phyloP scores from a whole-genome alignment of 306 rosid species.

The Quillaja saponaria region DNA sequence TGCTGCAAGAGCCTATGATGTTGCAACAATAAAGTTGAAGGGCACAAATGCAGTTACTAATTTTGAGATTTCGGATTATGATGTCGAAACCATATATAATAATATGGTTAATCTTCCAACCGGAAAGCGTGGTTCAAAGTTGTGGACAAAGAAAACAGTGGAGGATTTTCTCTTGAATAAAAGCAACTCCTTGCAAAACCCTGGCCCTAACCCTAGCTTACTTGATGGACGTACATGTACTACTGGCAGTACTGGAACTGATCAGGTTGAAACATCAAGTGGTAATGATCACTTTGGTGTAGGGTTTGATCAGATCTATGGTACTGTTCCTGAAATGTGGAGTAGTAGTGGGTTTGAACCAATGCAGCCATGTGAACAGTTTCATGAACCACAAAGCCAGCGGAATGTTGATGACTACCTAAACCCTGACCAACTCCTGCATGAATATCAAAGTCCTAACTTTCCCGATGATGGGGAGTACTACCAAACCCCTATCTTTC shows the following conservation, averaged over 20 bases:
- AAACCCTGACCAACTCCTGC: too few species aligned
- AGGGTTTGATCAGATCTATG: too few species aligned
- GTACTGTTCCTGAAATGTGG: too few species aligned
- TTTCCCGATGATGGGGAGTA: too few species aligned
- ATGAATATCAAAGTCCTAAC: too few species aligned
- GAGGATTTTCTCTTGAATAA: slow-evolving; percentile 13
- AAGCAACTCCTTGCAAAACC: neutral
- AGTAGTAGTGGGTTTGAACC: too few species aligned
- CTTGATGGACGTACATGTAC: too few species aligned
- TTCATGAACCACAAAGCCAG: too few species aligned
- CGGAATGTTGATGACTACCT: too few species aligned
- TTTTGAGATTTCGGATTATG: slow-evolving; percentile 24
- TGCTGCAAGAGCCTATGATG: slow-evolving; percentile 43
- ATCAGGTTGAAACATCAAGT: neutral
- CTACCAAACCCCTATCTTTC: too few species aligned
- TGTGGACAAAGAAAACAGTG: neutral
- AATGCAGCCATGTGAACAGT: too few species aligned
- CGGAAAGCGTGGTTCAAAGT: slow-evolving; percentile 30
- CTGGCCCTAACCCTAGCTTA: neutral
- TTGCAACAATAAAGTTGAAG: slow-evolving; percentile 26
- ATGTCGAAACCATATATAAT: slow-evolving; percentile 18
- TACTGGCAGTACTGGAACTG: neutral
- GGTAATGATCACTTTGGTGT: too few species aligned
- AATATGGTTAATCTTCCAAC: slow-evolving; percentile 21
- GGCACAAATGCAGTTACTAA: slow-evolving; percentile 22